phyloP scores from a whole-genome alignment of 768 basidiomycete genomes.

The Brasilioporus rufonigricans region DNA sequence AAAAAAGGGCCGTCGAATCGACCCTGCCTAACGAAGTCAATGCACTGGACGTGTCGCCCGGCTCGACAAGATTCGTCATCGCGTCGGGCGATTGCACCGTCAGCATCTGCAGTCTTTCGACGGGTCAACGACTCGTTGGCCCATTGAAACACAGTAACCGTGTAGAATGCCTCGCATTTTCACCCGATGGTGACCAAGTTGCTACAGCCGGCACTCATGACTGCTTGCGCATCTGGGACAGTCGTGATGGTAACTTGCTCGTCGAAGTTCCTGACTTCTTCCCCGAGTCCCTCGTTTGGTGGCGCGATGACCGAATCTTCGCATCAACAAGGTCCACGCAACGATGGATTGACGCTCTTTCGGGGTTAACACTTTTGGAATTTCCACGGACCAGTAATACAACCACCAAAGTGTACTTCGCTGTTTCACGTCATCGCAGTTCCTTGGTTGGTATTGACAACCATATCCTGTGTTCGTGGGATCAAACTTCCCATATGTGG shows the following conservation, averaged over 20 bases:
- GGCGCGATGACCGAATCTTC: constrained; percentile 14
- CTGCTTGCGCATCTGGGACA: constrained; percentile 14
- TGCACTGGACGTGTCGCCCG: constrained; percentile 14
- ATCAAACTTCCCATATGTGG: constrained; percentile 7
- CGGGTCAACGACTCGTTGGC: constrained; percentile 11
- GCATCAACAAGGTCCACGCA: constrained; percentile 6
- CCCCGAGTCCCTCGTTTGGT: constrained; percentile 18
- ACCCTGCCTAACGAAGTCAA: background rate
- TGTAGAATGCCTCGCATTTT: constrained; percentile 14
- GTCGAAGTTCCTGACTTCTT: background rate
- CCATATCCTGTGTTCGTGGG: constrained; percentile 7
- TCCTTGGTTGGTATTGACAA: constrained; percentile 5
- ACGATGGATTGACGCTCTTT: constrained; percentile 10
- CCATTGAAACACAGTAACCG: constrained; percentile 10
- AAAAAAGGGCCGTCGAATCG: background rate
- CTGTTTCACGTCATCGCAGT: constrained; percentile 9
- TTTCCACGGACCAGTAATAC: background rate
- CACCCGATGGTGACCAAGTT: constrained; percentile 12
- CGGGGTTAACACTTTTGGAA: constrained; percentile 11
- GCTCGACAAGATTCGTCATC: constrained; percentile 15
- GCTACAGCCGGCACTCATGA: constrained; percentile 8
- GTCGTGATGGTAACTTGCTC: constrained; percentile 3
- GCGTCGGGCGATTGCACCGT: constrained; percentile 5
- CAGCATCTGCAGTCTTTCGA: constrained; percentile 12
- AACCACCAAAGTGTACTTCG: background rate